These are phyloP conservation scores for Metschnikowia henanensis DNA, from an alignment of 805 yeast genomes.

Conservation along the genomic window DNA sequence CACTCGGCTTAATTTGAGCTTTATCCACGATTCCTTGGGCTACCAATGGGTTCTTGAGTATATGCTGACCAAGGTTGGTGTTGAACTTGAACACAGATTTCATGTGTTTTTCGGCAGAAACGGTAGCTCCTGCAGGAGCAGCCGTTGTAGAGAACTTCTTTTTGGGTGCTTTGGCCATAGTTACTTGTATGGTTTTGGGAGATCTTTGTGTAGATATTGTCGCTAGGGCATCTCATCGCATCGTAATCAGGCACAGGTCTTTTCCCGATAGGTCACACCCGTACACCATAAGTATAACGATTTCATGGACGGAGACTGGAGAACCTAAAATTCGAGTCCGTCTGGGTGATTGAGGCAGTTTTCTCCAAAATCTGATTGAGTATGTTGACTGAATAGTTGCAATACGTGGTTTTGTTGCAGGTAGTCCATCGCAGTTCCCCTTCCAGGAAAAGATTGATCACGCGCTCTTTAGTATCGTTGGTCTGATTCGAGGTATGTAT, in stretches of 20 bases:
- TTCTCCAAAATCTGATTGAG: too few species aligned
- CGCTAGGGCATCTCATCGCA: conserved; percentile 16
- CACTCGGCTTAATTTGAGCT: conserved; percentile 90
- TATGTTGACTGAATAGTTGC: too few species aligned
- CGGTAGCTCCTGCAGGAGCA: conserved; percentile 53
- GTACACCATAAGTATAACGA: conserved; percentile 10
- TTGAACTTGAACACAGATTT: conserved; percentile 93
- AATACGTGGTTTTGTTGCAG: too few species aligned
- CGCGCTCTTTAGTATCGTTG: too few species aligned
- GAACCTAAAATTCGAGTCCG: too few species aligned
- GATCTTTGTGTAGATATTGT: neutral
- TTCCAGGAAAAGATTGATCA: too few species aligned
- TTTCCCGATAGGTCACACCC: too few species aligned
- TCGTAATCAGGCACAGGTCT: too few species aligned
- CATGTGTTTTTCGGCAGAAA: conserved; percentile 67
- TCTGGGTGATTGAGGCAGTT: too few species aligned
- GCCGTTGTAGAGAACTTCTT: conserved; percentile 55
- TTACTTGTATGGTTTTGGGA: neutral
- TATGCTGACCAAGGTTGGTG: conserved; percentile 96
- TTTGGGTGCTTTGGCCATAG: conserved; percentile 64
- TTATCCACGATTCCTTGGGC: conserved; percentile 99
- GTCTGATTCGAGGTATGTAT: too few species aligned
- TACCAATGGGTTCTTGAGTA: conserved; percentile 90
- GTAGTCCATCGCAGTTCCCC: too few species aligned
- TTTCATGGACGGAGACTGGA: too few species aligned